phyloP scores from a whole-genome alignment of 345 rosid species.

The Gossypium rotundifolium region DNA sequence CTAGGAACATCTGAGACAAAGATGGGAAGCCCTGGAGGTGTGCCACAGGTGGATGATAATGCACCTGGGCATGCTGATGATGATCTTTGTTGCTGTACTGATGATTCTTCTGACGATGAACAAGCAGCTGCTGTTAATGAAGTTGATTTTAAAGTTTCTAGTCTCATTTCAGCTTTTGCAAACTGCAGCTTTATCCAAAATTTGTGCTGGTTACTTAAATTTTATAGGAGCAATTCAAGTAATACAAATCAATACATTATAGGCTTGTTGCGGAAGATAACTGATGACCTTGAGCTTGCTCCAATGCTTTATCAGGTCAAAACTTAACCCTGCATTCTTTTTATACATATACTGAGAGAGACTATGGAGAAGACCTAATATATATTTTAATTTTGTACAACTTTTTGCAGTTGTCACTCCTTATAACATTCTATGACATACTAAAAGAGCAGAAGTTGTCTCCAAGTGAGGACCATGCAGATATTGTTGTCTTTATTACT shows the following conservation, averaged over 20 bases:
- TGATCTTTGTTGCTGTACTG: conserved; percentile 40
- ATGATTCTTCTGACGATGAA: conserved; percentile 69
- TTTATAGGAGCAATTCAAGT: conserved; percentile 68
- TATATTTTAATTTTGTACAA: conserved; percentile 2
- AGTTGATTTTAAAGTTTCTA: conserved; percentile 88
- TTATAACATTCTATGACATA: conserved; percentile 63
- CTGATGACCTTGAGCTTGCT: conserved; percentile 77
- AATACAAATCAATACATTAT: conserved; percentile 58
- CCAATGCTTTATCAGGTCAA: conserved; percentile 96
- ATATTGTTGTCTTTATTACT: conserved; percentile 59
- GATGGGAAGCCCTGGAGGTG: conserved; percentile 23
- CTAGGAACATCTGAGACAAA: conserved; percentile 29
- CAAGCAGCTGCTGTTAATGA: conserved; percentile 49
- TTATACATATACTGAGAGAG: not conserved
- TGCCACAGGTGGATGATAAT: conserved; percentile 25
- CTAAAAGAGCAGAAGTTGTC: conserved; percentile 68
- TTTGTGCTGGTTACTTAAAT: conserved; percentile 85
- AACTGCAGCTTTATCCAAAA: conserved; percentile 71
- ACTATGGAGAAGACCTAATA: not conserved
- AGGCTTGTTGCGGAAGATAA: conserved; percentile 63
- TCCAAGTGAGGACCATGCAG: conserved; percentile 52
- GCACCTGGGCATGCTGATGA: conserved; percentile 31
- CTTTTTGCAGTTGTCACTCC: conserved; percentile 69
- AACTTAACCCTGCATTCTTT: not conserved
- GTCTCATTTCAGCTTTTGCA: conserved; percentile 69